Percentiles rank a stretch among this genome's conserved stretches.
Conservation (phyloP, 1,139 yeast species). For the Lodderomyces pseudojiufengensis region DNA sequence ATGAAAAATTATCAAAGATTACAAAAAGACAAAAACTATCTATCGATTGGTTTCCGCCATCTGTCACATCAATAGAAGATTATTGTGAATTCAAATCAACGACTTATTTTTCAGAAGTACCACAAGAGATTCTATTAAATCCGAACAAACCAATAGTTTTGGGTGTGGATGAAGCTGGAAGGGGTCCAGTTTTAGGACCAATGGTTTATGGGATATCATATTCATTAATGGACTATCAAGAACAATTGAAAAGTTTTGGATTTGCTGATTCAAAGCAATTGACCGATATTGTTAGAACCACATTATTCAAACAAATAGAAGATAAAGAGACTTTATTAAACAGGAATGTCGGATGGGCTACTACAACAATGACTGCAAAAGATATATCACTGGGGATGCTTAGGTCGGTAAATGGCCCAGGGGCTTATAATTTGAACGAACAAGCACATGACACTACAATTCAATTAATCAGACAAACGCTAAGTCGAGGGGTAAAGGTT, state of each 20-base stretch:
- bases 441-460: constrained; percentile 97
- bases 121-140: constrained; percentile 18
- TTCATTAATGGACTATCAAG: constrained; percentile 56
- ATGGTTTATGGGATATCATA: constrained; percentile 95
- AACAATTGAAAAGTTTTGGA: constrained; percentile 52
- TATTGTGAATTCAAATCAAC: constrained; percentile 29
- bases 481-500: constrained; percentile 60
- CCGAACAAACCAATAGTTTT: constrained; percentile 41
- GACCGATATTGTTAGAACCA: constrained; percentile 65
- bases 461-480: constrained; percentile 57
- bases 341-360: constrained; percentile 79
- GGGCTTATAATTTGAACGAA: constrained; percentile 77
- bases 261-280: constrained; percentile 92
- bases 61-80: constrained; percentile 24
- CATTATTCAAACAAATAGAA: constrained; percentile 59
- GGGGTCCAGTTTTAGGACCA: constrained; percentile 96
- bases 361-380: constrained; percentile 77
- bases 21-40: neutral
- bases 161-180: constrained; percentile 97
- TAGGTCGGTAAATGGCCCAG: constrained; percentile 48
- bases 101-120: constrained; percentile 35
- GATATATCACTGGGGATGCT: constrained; percentile 92
- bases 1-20: too few relatives aligned
- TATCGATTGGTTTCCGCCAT: constrained; percentile 23
- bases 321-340: constrained; percentile 36